Conservation (phyloP, 2,329 filamentous ascomycete species). For the Nakataea oryzae region DNA sequence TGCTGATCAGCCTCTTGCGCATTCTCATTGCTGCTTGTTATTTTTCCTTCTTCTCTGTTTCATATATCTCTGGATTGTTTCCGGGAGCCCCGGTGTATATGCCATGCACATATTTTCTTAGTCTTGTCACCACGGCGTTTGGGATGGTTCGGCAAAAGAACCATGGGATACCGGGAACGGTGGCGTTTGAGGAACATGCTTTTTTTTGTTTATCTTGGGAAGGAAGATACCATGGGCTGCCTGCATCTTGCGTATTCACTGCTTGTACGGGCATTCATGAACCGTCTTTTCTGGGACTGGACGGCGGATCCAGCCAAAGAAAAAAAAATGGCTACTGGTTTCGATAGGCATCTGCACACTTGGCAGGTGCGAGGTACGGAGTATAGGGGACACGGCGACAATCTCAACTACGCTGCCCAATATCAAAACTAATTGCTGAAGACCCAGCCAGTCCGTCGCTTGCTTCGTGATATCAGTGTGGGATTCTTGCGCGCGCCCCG, state of each 20-base stretch:
- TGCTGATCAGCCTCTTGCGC: constrained; percentile 4
- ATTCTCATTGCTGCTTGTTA: no score
- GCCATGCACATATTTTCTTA: not conserved
- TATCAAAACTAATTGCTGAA: no score
- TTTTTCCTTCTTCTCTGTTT: not conserved
- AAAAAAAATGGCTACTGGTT: not conserved
- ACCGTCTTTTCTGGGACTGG: not conserved
- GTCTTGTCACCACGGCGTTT: not conserved
- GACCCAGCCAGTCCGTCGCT: no score
- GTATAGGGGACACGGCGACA: not conserved
- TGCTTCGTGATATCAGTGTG: no score
- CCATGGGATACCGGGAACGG: not conserved
- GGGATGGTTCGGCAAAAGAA: not conserved
- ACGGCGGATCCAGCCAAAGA: not conserved
- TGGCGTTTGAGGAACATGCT: not conserved
- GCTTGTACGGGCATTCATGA: not conserved
- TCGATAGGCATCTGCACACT: not conserved
- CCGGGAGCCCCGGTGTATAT: not conserved
- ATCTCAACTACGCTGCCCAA: not conserved
- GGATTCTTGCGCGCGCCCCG: no score
- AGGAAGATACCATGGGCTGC: not conserved
- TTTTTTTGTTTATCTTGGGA: not conserved
- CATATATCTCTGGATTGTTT: not conserved
- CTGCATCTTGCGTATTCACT: not conserved
- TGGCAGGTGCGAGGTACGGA: no score